Conservation (phyloP, 176 grass and related monocot species). For the Ensete ventricosum region DNA sequence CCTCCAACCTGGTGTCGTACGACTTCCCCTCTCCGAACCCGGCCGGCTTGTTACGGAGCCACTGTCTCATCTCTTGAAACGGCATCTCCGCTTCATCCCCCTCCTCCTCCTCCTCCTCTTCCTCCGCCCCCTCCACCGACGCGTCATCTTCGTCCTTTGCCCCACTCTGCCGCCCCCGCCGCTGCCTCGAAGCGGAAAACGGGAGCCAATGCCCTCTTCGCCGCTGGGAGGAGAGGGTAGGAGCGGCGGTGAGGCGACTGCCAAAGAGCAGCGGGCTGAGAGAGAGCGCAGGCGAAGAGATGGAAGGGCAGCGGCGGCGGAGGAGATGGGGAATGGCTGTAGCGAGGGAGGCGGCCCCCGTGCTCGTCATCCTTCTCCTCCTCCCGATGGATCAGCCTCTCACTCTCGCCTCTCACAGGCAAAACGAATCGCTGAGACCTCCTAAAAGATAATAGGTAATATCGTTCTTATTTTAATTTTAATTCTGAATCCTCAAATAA, state of each 20-base stretch:
- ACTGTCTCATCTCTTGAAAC: constrained; percentile 21
- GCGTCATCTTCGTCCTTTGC: constrained; percentile 13
- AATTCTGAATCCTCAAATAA: too few relatives aligned
- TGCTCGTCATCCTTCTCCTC: not conserved
- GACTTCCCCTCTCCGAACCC: constrained; percentile 48
- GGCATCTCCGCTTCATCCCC: constrained; percentile 6
- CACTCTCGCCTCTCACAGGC: too few relatives aligned
- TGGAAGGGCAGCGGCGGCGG: not conserved
- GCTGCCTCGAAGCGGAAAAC: not conserved
- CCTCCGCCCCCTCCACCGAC: constrained; percentile 15
- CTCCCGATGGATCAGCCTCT: not conserved
- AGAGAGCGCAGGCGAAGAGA: not conserved
- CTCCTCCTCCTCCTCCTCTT: constrained; percentile 21
- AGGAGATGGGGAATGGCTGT: not conserved
- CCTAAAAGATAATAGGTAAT: too few relatives aligned
- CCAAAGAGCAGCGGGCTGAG: not conserved
- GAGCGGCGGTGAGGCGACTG: not conserved
- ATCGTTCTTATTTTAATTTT: too few relatives aligned
- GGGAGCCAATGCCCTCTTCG: not conserved
- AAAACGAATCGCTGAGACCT: too few relatives aligned
- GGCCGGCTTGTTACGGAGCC: constrained; percentile 34
- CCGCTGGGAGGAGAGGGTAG: not conserved
- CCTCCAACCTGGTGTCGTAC: constrained; percentile 48
- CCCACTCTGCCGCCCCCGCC: not conserved
- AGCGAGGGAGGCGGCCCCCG: not conserved